Percentiles rank a stretch among this genome's conserved stretches.
These are phyloP conservation scores for Chrysosporium keratinophilum DNA, from an alignment of 2,329 filamentous ascomycete genomes.

Conservation along the genomic window DNA sequence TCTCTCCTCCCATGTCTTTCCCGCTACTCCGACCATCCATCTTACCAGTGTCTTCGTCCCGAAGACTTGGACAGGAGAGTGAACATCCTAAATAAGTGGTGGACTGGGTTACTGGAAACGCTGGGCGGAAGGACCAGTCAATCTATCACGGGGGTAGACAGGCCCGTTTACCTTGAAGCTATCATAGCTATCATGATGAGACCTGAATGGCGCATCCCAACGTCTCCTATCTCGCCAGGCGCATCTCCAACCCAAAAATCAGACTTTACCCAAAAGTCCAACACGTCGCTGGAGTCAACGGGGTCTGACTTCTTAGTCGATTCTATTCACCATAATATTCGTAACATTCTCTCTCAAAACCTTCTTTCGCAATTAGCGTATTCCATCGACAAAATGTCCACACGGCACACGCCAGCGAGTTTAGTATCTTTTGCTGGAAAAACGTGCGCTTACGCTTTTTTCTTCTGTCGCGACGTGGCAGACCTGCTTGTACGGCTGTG, in stretches of 20 bases:
- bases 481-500: slow-evolving; percentile 75
- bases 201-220: slow-evolving; percentile 71
- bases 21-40: slow-evolving; percentile 57
- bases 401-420: slow-evolving; percentile 59
- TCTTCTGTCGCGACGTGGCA: slow-evolving; percentile 77
- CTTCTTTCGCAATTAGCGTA: slow-evolving; percentile 73
- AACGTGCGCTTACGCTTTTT: slow-evolving; percentile 84
- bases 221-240: slow-evolving; percentile 39
- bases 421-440: slow-evolving; percentile 81
- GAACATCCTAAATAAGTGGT: slow-evolving; percentile 81
- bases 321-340: slow-evolving; percentile 78
- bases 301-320: slow-evolving; percentile 59
- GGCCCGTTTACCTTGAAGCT: slow-evolving; percentile 68
- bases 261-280: slow-evolving; percentile 37
- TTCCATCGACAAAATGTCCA: slow-evolving; percentile 79
- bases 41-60: slow-evolving; percentile 53
- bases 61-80: slow-evolving; percentile 75
- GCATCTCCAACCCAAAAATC: slow-evolving; percentile 41
- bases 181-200: slow-evolving; percentile 75
- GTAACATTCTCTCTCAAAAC: slow-evolving; percentile 76
- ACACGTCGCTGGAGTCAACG: slow-evolving; percentile 50
- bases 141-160: slow-evolving; percentile 71
- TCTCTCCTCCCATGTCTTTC: slow-evolving; percentile 67
- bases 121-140: slow-evolving; percentile 65
- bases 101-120: slow-evolving; percentile 71